Conservation (phyloP, 257 asterid species). For the Apocynum venetum region DNA sequence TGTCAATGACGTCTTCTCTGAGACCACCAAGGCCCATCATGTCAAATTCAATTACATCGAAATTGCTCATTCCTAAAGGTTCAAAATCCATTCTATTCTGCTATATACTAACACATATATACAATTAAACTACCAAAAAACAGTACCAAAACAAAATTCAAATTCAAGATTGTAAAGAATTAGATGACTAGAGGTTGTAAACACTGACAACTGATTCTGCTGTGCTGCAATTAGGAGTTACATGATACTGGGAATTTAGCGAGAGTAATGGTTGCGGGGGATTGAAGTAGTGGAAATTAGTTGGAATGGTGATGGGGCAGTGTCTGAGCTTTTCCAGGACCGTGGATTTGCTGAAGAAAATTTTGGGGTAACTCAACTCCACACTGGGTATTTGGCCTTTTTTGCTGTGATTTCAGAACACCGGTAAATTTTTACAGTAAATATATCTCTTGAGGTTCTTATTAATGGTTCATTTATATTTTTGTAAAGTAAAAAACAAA, state of each 20-base stretch:
- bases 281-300: background rate
- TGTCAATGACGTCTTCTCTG: conserved; percentile 19
- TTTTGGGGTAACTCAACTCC: too few relatives aligned
- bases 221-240: background rate
- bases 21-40: conserved; percentile 6
- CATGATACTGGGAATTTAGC: conserved; percentile 5
- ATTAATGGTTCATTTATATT: too few relatives aligned
- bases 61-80: conserved; percentile 18
- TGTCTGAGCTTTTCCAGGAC: too few relatives aligned
- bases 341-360: too few relatives aligned
- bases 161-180: too few relatives aligned
- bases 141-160: background rate
- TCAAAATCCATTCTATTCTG: conserved; percentile 19
- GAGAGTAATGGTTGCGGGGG: background rate
- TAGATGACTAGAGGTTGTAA: too few relatives aligned
- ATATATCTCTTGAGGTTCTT: too few relatives aligned
- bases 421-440: too few relatives aligned
- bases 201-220: background rate
- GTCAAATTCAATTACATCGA: conserved; percentile 20
- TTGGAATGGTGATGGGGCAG: background rate
- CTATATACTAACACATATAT: background rate
- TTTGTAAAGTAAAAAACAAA: too few relatives aligned
- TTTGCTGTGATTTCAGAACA: too few relatives aligned
- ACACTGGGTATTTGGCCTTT: too few relatives aligned
- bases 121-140: background rate